These are phyloP conservation scores for Saccharomycopsis guyanensis DNA, from an alignment of 805 yeast species.

Conservation along the genomic window DNA sequence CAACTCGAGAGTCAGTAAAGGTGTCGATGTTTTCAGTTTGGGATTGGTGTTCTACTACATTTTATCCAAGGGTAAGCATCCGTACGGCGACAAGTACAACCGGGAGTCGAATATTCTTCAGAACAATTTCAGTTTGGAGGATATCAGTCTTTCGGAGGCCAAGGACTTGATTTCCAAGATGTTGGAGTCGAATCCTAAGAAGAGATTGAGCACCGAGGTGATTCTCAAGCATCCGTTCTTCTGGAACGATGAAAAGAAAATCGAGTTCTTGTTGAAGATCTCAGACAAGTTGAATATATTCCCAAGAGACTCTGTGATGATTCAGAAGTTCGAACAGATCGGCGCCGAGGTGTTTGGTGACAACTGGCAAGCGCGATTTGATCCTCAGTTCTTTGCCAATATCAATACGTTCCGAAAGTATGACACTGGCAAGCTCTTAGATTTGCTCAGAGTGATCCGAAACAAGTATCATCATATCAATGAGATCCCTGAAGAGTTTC, in stretches of 20 bases:
- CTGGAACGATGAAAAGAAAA: conserved; percentile 67
- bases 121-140: conserved; percentile 47
- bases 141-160: conserved; percentile 48
- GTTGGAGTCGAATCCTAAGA: conserved; percentile 59
- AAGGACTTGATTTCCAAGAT: conserved; percentile 62
- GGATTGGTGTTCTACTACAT: conserved; percentile 93
- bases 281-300: conserved; percentile 90
- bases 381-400: conserved; percentile 66
- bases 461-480: conserved; percentile 93
- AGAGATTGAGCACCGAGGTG: conserved; percentile 61
- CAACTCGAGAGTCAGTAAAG: conserved; percentile 34
- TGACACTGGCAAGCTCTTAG: conserved; percentile 70
- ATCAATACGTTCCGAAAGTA: conserved; percentile 89
- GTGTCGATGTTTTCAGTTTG: conserved; percentile 87
- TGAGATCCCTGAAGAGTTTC: conserved; percentile 69
- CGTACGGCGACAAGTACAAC: conserved; percentile 86
- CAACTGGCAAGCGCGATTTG: conserved; percentile 71
- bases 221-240: conserved; percentile 83
- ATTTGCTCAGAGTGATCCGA: conserved; percentile 78
- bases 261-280: conserved; percentile 78
- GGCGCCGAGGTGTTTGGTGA: conserved; percentile 43
- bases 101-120: conserved; percentile 85
- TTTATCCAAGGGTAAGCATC: conserved; percentile 77
- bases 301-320: conserved; percentile 55
- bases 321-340: conserved; percentile 46